phyloP scores from a whole-genome alignment of 805 yeast species.

The Sungouiella blattae region DNA sequence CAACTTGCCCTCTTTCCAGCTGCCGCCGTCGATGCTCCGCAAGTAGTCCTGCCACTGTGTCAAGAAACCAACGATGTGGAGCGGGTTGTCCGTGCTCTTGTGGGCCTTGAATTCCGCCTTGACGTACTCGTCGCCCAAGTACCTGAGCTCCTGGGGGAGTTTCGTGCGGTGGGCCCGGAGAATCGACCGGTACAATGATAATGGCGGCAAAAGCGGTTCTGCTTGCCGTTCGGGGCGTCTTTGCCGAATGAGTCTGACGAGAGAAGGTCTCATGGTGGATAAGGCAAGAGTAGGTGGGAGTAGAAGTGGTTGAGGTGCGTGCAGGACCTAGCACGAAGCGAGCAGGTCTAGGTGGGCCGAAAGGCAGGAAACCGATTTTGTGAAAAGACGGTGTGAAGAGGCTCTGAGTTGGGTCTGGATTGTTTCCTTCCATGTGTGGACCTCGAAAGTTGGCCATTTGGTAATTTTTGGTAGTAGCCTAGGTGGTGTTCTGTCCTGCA shows the following conservation, averaged over 20 bases:
- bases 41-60: constrained; percentile 92
- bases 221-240: constrained; percentile 39
- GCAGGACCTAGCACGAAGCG: too few relatives aligned
- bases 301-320: too few relatives aligned
- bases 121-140: constrained; percentile 87
- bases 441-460: too few relatives aligned
- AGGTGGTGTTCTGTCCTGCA: too few relatives aligned
- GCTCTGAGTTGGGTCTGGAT: too few relatives aligned
- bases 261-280: constrained; percentile 37
- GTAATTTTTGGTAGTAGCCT: too few relatives aligned
- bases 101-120: constrained; percentile 88
- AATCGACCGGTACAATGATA: constrained; percentile 72
- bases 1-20: constrained; percentile 45
- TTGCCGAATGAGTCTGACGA: constrained; percentile 32
- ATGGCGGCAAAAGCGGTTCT: constrained; percentile 71
- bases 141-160: constrained; percentile 67
- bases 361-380: too few relatives aligned
- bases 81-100: constrained; percentile 76
- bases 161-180: constrained; percentile 68
- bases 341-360: too few relatives aligned
- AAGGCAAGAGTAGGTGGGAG: too few relatives aligned
- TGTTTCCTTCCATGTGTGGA: too few relatives aligned
- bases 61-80: constrained; percentile 89
- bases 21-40: constrained; percentile 47
- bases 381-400: too few relatives aligned